Conservation (phyloP, 371 early-diverging fungal genomes). For the Lichtheimia ramosa region DNA sequence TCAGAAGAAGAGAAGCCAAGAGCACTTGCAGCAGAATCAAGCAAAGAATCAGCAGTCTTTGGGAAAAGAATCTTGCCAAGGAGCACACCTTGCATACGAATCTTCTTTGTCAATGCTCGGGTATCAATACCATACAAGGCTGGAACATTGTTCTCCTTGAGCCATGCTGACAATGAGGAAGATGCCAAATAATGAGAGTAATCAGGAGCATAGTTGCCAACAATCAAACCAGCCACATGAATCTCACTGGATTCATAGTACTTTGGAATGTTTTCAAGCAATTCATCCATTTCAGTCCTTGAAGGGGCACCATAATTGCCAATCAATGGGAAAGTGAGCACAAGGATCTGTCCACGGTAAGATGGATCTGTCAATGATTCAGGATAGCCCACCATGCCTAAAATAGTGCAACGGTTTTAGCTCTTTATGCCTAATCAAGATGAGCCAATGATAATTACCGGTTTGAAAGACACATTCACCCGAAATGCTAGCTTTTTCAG, state of each 20-base stretch:
- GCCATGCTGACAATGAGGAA: constrained; percentile 88
- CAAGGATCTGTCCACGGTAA: constrained; percentile 93
- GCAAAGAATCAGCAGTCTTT: constrained; percentile 62
- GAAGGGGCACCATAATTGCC: constrained; percentile 94
- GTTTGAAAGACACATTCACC: constrained; percentile 99
- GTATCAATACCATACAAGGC: constrained; percentile 95
- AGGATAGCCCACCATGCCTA: constrained; percentile 71
- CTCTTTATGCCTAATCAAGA: neutral
- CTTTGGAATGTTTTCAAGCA: constrained; percentile 77
- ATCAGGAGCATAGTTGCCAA: constrained; percentile 81
- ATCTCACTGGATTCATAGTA: constrained; percentile 87
- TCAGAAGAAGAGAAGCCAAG: constrained; percentile 33
- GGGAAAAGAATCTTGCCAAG: constrained; percentile 86
- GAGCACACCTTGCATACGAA: constrained; percentile 84
- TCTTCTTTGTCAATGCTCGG: constrained; percentile 84
- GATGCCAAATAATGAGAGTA: constrained; percentile 93
- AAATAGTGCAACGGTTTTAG: constrained; percentile 2
- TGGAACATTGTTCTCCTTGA: constrained; percentile 82
- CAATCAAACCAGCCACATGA: constrained; percentile 86
- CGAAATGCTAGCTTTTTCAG: constrained; percentile 80
- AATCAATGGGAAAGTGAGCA: constrained; percentile 86
- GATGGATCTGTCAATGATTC: constrained; percentile 97
- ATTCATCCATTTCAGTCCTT: constrained; percentile 68
- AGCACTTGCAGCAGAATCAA: constrained; percentile 48
- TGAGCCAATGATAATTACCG: constrained; percentile 53